Evolutionary conservation across 2,329 filamentous ascomycete genomes (phyloP).

Genomic region (Fusarium musae): DNA sequence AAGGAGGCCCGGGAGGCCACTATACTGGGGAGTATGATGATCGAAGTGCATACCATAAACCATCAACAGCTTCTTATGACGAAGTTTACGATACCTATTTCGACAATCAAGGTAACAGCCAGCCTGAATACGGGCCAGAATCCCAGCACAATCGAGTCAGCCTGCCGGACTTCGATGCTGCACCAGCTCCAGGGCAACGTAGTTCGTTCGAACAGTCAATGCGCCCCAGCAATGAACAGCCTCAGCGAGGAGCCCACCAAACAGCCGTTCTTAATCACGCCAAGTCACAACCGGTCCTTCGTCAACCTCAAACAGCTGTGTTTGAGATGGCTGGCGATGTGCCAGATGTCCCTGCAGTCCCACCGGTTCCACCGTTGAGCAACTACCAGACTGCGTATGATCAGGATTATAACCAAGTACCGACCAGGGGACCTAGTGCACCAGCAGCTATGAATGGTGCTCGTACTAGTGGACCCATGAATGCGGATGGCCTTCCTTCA

Average conservation of each 20-base stretch:
- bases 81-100: slow-evolving; percentile 68
- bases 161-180: slow-evolving; percentile 58
- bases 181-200: slow-evolving; percentile 46
- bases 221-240: slow-evolving; percentile 53
- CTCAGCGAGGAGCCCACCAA: slow-evolving; percentile 62
- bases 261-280: slow-evolving; percentile 67
- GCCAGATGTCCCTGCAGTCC: slow-evolving; percentile 65
- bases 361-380: slow-evolving; percentile 39
- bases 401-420: slow-evolving; percentile 40
- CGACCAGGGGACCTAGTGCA: slow-evolving; percentile 47
- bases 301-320: slow-evolving; percentile 72
- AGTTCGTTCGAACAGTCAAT: slow-evolving; percentile 62
- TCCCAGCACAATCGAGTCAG: slow-evolving; percentile 38
- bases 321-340: slow-evolving; percentile 78
- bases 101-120: slow-evolving; percentile 50
- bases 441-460: slow-evolving; percentile 37
- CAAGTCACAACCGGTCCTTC: slow-evolving; percentile 75
- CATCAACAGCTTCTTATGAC: slow-evolving; percentile 55
- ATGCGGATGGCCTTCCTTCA: slow-evolving; percentile 62
- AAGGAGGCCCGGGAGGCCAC: slow-evolving; percentile 51
- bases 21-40: slow-evolving; percentile 49
- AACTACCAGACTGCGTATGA: slow-evolving; percentile 47
- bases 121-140: slow-evolving; percentile 38
- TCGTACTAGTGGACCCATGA: slow-evolving; percentile 38
- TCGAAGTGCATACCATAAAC: slow-evolving; percentile 45